Evolutionary conservation across 768 basidiomycete genomes (phyloP).

Genomic region (Rubroboletus satanas): DNA sequence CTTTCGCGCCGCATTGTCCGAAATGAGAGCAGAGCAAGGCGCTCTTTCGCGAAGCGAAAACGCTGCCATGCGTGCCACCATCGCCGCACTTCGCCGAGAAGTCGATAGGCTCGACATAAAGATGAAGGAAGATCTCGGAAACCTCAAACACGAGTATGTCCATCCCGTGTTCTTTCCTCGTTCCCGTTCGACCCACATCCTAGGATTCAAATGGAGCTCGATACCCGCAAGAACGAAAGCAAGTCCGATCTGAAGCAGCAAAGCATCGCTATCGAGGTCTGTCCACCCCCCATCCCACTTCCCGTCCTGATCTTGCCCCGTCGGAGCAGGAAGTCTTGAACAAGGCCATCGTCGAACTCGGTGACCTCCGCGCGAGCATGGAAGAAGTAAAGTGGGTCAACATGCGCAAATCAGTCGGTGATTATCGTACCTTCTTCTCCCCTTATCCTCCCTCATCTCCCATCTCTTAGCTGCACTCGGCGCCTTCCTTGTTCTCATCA

Average conservation of each 20-base stretch:
- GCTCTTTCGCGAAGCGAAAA: conserved; percentile 81
- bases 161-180: background rate
- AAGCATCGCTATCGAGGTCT: conserved; percentile 81
- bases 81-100: conserved; percentile 77
- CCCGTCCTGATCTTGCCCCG: background rate
- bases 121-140: conserved; percentile 90
- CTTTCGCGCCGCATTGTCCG: conserved; percentile 89
- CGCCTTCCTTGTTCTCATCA: conserved; percentile 64
- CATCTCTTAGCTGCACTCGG: conserved; percentile 50
- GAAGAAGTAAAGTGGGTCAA: conserved; percentile 90
- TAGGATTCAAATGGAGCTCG: conserved; percentile 95
- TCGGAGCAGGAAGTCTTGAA: conserved; percentile 63
- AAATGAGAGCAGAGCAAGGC: conserved; percentile 81
- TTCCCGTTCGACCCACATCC: background rate
- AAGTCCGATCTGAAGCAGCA: conserved; percentile 78
- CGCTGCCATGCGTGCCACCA: conserved; percentile 72
- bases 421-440: conserved; percentile 24
- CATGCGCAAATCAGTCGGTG: conserved; percentile 78
- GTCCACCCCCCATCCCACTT: conserved; percentile 6
- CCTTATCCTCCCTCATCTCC: background rate
- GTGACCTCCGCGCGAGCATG: conserved; percentile 75
- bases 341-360: conserved; percentile 66
- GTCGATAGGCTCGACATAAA: conserved; percentile 81
- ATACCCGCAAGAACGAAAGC: conserved; percentile 88
- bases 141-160: conserved; percentile 88